A percentile compares a stretch with the other conserved stretches of the same genome.
Conservation (phyloP, 139 green algal species). For the Penium margaritaceum region DNA sequence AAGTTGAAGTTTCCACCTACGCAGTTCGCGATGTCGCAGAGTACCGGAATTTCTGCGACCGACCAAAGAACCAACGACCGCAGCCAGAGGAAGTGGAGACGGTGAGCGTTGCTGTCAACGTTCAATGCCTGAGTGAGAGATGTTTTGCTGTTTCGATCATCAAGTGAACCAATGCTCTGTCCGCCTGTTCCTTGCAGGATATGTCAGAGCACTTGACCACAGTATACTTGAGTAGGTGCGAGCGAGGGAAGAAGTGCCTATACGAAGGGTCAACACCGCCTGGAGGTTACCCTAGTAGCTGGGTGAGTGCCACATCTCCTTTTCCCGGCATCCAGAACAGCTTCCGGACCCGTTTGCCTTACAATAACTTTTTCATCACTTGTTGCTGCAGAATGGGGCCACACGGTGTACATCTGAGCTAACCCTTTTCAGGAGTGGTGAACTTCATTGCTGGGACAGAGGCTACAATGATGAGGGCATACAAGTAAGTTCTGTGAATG, state of each 20-base stretch:
- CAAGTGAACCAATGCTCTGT: constrained; percentile 1
- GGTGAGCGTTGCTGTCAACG: background rate
- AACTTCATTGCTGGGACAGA: constrained; percentile 30
- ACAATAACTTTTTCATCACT: background rate
- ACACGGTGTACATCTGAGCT: constrained; percentile 31
- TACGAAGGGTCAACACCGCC: constrained; percentile 37
- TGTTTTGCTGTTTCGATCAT: background rate
- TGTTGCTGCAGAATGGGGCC: constrained; percentile 23
- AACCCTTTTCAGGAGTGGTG: constrained; percentile 31
- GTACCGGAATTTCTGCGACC: constrained; percentile 38
- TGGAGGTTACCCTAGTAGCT: constrained; percentile 28
- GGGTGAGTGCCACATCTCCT: background rate
- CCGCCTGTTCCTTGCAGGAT: constrained; percentile 14
- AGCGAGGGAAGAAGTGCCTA: constrained; percentile 18
- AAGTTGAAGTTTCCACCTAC: constrained; percentile 29
- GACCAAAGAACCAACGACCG: constrained; percentile 20
- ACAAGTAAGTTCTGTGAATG: constrained; percentile 16
- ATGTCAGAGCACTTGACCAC: constrained; percentile 34
- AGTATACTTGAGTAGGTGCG: constrained; percentile 29
- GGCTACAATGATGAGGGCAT: constrained; percentile 32
- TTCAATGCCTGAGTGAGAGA: constrained; percentile 1
- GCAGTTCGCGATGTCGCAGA: constrained; percentile 18
- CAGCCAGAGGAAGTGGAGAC: constrained; percentile 6
- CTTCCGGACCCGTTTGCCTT: background rate
- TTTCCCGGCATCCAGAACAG: background rate